Evolutionary conservation across 31 red algal genomes (phyloP).

Genomic region (Endocladia muricata): DNA sequence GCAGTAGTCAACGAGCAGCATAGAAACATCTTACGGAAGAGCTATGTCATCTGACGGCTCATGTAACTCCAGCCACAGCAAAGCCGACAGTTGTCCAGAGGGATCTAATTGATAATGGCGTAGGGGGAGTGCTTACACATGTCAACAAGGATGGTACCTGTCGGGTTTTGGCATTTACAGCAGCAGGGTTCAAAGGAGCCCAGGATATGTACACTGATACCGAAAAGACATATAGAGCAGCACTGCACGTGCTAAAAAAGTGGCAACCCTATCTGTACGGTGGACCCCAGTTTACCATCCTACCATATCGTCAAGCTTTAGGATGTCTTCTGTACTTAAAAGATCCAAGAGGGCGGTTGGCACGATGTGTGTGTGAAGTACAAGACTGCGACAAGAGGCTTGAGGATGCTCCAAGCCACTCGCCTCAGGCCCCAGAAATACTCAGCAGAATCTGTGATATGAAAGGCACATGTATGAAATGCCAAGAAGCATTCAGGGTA

Average conservation of each 20-base stretch:
- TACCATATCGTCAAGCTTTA: not conserved
- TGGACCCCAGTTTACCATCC: not conserved
- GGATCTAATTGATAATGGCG: not conserved
- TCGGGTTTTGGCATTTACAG: not conserved
- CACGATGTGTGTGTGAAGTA: not conserved
- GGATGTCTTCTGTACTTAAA: not conserved
- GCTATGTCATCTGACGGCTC: not conserved
- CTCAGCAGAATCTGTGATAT: not conserved
- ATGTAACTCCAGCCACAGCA: not conserved
- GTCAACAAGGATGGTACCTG: not conserved
- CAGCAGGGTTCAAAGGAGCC: not conserved
- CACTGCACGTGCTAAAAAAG: not conserved
- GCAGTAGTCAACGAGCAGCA: not conserved
- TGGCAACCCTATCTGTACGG: conserved; percentile 12
- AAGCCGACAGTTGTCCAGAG: not conserved
- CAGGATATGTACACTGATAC: not conserved
- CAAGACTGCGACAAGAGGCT: not conserved
- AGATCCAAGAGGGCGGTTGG: not conserved
- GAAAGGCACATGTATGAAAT: too few species aligned
- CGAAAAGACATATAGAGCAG: not conserved
- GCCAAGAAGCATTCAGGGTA: too few species aligned
- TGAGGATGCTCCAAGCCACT: not conserved
- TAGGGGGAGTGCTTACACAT: not conserved
- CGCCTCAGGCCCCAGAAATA: not conserved
- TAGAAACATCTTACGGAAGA: not conserved